These are phyloP conservation scores for Anthracocystis panici-leucophaei DNA, from an alignment of 1,284 basidiomycete species.

Conservation along the genomic window DNA sequence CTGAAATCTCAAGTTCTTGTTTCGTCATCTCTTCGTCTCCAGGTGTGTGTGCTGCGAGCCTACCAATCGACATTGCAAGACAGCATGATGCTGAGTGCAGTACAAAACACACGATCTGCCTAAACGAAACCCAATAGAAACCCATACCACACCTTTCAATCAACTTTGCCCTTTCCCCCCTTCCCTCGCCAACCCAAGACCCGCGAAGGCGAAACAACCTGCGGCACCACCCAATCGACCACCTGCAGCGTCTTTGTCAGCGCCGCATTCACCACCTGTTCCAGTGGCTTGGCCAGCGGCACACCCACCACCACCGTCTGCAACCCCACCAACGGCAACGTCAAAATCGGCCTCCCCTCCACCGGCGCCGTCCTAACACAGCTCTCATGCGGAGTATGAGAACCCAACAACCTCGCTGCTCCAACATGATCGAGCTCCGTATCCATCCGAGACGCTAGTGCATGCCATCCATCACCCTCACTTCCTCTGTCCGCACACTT, in stretches of 20 bases:
- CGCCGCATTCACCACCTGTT: conserved; percentile 4
- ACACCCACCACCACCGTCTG: conserved; percentile 6
- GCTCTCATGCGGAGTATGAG: conserved; percentile 38
- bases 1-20: background rate
- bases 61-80: background rate
- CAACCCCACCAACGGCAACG: conserved; percentile 11
- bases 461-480: conserved; percentile 21
- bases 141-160: conserved; percentile 9
- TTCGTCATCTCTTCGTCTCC: too few relatives aligned
- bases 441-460: conserved; percentile 37
- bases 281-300: conserved; percentile 12
- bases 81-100: background rate
- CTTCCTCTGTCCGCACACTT: background rate
- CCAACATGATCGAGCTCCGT: conserved; percentile 39
- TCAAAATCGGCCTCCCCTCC: conserved; percentile 3
- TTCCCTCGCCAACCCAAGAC: conserved; percentile 10
- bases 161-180: conserved; percentile 19
- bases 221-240: conserved; percentile 18
- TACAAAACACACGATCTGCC: background rate
- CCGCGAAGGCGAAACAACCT: background rate
- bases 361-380: conserved; percentile 16
- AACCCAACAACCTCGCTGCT: conserved; percentile 19
- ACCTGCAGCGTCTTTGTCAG: conserved; percentile 17
- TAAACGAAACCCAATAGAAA: too few relatives aligned
- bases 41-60: background rate